Evolutionary conservation across 2,329 filamentous ascomycete species (phyloP).

Genomic region (Trichophaea hybrida): DNA sequence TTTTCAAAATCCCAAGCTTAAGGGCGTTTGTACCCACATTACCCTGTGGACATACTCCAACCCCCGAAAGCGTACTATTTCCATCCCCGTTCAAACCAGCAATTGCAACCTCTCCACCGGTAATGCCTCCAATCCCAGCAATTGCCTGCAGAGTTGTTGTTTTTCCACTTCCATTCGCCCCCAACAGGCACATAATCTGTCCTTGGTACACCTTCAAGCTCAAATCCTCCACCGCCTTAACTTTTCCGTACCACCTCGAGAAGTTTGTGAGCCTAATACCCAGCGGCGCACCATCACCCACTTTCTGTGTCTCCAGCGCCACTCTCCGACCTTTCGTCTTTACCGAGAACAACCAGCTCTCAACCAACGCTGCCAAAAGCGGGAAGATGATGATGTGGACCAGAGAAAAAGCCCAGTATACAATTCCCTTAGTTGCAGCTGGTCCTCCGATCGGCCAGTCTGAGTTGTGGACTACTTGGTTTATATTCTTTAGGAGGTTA

Average conservation of each 20-base stretch:
- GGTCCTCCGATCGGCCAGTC: too few species aligned
- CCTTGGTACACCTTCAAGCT: constrained; percentile 58
- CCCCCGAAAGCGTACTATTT: constrained; percentile 38
- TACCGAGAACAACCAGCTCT: constrained; percentile 55
- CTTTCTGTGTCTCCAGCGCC: not conserved
- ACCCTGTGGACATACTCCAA: constrained; percentile 71
- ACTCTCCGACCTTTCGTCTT: constrained; percentile 53
- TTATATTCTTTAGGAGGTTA: too few species aligned
- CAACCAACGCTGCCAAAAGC: constrained; percentile 29
- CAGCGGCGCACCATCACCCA: constrained; percentile 38
- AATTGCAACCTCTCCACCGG: constrained; percentile 61
- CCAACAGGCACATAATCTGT: constrained; percentile 72
- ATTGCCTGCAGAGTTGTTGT: constrained; percentile 81
- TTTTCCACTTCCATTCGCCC: constrained; percentile 83
- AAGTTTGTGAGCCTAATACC: constrained; percentile 36
- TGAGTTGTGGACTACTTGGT: too few species aligned
- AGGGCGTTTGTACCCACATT: constrained; percentile 36
- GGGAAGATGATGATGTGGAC: constrained; percentile 31
- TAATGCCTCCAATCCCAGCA: constrained; percentile 64
- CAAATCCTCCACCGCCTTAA: constrained; percentile 64
- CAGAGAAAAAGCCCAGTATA: constrained; percentile 51
- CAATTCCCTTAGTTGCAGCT: constrained; percentile 17
- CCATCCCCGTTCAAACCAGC: constrained; percentile 48
- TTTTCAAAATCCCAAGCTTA: not conserved
- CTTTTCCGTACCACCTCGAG: constrained; percentile 39